Percentiles rank a stretch among this genome's conserved stretches.
phyloP scores from a whole-genome alignment of 2,329 filamentous ascomycete species.

The Metarhizium album region DNA sequence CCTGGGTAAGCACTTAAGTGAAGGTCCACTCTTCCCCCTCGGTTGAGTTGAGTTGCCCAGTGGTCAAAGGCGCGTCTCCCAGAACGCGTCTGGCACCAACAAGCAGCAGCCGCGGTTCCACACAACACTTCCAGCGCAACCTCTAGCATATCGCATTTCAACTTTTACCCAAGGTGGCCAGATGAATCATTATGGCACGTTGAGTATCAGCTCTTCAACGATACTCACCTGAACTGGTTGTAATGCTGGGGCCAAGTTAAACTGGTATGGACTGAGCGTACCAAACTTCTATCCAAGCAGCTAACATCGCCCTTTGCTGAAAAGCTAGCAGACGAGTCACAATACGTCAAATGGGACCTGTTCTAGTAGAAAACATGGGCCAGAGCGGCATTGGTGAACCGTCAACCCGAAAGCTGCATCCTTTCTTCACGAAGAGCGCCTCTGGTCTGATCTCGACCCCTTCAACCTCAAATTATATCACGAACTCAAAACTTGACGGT shows the following conservation, averaged over 20 bases:
- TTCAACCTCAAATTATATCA: neutral
- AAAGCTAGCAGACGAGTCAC: neutral
- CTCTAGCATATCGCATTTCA: neutral
- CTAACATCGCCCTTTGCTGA: neutral
- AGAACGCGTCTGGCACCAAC: slow-evolving; percentile 1
- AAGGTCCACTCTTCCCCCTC: neutral
- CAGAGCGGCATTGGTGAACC: slow-evolving; percentile 25
- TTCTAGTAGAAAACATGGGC: slow-evolving; percentile 34
- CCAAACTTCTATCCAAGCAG: neutral
- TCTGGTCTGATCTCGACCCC: slow-evolving; percentile 4
- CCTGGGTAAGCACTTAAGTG: too few relatives aligned
- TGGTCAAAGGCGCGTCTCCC: slow-evolving; percentile 6
- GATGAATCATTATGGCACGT: neutral
- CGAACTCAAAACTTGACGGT: neutral
- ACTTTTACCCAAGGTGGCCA: neutral
- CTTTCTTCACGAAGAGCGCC: slow-evolving; percentile 36
- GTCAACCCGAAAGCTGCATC: slow-evolving; percentile 38
- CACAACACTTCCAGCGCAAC: neutral
- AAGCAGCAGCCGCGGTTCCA: neutral
- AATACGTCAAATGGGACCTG: slow-evolving; percentile 27
- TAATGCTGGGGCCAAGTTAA: neutral
- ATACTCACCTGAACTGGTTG: neutral
- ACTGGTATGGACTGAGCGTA: neutral
- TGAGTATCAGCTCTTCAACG: neutral
- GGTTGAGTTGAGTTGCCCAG: neutral